These are phyloP conservation scores for Panellus pusillus DNA, from an alignment of 768 basidiomycete species.

Conservation along the genomic window DNA sequence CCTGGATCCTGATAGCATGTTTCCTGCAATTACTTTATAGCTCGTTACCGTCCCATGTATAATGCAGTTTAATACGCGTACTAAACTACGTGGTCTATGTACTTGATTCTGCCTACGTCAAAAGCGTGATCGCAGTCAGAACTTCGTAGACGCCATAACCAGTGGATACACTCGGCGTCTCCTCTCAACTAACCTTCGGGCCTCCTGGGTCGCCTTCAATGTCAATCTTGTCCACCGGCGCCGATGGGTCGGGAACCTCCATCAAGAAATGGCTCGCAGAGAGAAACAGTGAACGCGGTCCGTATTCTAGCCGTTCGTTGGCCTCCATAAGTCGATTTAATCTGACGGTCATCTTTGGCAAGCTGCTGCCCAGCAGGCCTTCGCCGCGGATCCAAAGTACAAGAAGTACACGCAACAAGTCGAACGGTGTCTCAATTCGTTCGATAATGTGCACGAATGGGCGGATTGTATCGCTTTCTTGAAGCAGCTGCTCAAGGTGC, in stretches of 20 bases:
- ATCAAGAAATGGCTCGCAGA: conserved; percentile 42
- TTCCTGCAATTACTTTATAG: conserved; percentile 3
- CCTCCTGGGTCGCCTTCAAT: conserved; percentile 8
- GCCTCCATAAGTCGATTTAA: conserved; percentile 6
- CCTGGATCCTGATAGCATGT: conserved; percentile 25
- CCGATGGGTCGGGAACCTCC: conserved; percentile 34
- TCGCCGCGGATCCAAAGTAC: conserved; percentile 85
- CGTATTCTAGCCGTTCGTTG: conserved; percentile 24
- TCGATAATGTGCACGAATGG: conserved; percentile 98
- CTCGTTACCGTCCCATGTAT: neutral
- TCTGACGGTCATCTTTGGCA: neutral
- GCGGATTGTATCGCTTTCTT: conserved; percentile 98
- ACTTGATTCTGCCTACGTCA: neutral
- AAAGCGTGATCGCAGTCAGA: neutral
- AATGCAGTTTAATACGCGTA: too few relatives aligned
- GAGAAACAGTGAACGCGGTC: conserved; percentile 52
- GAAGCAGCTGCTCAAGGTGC: conserved; percentile 88
- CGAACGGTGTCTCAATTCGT: conserved; percentile 88
- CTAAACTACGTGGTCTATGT: neutral
- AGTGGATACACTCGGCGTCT: conserved; percentile 4
- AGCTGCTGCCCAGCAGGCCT: conserved; percentile 55
- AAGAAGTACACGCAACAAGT: conserved; percentile 93
- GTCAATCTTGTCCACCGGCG: conserved; percentile 22
- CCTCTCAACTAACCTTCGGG: conserved; percentile 13
- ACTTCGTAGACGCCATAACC: neutral